phyloP scores from a whole-genome alignment of 345 rosid genomes.

The Sonneratia alba region DNA sequence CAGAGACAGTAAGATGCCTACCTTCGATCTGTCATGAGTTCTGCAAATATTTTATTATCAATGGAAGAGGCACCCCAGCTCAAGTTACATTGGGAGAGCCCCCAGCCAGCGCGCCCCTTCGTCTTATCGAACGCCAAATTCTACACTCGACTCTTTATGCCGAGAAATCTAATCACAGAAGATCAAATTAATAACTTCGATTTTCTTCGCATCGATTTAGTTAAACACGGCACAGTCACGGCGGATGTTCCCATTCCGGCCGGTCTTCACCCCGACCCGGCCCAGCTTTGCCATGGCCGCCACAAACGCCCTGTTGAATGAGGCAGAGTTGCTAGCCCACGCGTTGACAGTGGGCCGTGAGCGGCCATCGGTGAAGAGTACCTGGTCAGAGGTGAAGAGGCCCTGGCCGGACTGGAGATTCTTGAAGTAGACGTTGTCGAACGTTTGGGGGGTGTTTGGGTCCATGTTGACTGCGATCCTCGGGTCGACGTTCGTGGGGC shows the following conservation, averaged over 20 bases:
- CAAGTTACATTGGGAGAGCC: too few species aligned
- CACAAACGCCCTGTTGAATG: constrained; percentile 45
- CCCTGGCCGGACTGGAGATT: constrained; percentile 65
- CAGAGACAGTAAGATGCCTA: too few species aligned
- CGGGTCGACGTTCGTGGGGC: constrained; percentile 62
- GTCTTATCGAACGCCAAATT: not conserved
- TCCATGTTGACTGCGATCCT: constrained; percentile 75
- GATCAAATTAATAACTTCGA: too few species aligned
- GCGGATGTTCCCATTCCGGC: constrained; percentile 51
- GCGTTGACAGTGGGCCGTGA: constrained; percentile 48
- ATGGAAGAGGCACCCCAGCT: too few species aligned
- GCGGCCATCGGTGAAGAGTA: constrained; percentile 46
- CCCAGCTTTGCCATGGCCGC: constrained; percentile 67
- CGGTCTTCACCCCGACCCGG: constrained; percentile 60
- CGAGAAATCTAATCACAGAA: not conserved
- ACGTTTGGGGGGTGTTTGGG: constrained; percentile 45
- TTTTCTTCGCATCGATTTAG: constrained; percentile 3
- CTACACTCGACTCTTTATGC: not conserved
- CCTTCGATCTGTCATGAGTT: too few species aligned
- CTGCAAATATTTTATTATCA: too few species aligned
- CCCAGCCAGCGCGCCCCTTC: too few species aligned
- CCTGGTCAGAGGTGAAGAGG: constrained; percentile 73
- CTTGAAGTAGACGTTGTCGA: constrained; percentile 63
- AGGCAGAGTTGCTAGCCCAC: constrained; percentile 37
- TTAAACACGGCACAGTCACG: constrained; percentile 42